Percentiles rank a stretch among this genome's conserved stretches.
These are phyloP conservation scores for Colletotrichum sp. DNA, from an alignment of 2,329 filamentous ascomycete species.

Conservation along the genomic window DNA sequence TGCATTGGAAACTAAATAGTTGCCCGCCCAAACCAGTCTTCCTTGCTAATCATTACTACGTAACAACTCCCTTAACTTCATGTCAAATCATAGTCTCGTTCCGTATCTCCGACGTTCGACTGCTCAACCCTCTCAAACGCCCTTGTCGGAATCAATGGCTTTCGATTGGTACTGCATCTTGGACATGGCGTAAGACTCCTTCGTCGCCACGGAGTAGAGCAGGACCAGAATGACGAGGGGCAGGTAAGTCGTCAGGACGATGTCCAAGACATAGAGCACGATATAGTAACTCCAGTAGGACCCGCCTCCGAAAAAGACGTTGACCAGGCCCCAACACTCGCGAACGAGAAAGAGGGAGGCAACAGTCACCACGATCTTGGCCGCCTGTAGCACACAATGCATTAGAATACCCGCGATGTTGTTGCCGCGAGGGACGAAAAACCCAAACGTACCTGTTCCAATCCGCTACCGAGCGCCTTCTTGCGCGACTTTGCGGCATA, in stretches of 20 bases:
- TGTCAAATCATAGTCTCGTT: background rate
- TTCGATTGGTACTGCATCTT: background rate
- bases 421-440: background rate
- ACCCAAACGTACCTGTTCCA: background rate
- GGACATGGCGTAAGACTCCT: background rate
- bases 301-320: background rate
- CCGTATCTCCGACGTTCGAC: accelerated
- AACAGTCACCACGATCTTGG: background rate
- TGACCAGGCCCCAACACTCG: background rate
- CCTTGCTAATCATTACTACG: accelerated
- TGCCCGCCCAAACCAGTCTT: background rate
- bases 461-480: background rate
- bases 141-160: background rate
- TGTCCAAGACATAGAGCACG: background rate
- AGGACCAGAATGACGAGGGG: background rate
- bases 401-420: background rate
- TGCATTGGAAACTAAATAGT: background rate
- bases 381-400: background rate
- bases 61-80: background rate
- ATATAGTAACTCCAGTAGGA: background rate
- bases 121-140: background rate
- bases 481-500: background rate
- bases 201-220: background rate
- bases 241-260: background rate
- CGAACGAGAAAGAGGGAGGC: background rate